A percentile compares a stretch with the other conserved stretches of the same genome.
Evolutionary conservation across 2,329 filamentous ascomycete genomes (phyloP).

Genomic region (Penicillium sp.): DNA sequence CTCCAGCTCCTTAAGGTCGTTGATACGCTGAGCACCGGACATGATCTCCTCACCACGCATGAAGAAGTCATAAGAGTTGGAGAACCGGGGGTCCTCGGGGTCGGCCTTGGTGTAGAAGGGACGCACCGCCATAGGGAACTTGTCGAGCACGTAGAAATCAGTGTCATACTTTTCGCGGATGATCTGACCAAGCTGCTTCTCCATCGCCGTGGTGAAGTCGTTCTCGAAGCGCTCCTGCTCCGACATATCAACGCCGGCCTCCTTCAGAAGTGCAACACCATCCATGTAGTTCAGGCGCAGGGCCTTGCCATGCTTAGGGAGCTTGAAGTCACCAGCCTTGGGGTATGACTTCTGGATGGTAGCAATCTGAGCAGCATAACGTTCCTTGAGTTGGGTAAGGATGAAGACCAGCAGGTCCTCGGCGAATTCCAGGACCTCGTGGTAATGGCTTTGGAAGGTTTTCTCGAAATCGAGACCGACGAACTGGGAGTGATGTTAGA

Average conservation of each 20-base stretch:
- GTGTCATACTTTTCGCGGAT: conserved; percentile 87
- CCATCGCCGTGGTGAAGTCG: conserved; percentile 51
- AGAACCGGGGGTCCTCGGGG: conserved; percentile 65
- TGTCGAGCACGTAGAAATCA: conserved; percentile 96
- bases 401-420: conserved; percentile 54
- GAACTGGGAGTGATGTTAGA: conserved; percentile 41
- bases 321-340: conserved; percentile 52
- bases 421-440: conserved; percentile 53
- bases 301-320: conserved; percentile 52
- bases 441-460: conserved; percentile 53
- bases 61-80: conserved; percentile 70
- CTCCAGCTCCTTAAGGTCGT: conserved; percentile 60
- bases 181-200: conserved; percentile 76
- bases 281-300: conserved; percentile 54
- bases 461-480: conserved; percentile 56
- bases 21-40: conserved; percentile 67
- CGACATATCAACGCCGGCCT: conserved; percentile 52
- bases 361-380: conserved; percentile 49
- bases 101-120: conserved; percentile 92
- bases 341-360: conserved; percentile 52
- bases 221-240: conserved; percentile 52
- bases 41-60: conserved; percentile 71
- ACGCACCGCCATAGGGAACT: conserved; percentile 85
- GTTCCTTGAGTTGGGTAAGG: conserved; percentile 47
- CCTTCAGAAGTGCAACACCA: conserved; percentile 50